phyloP scores from a whole-genome alignment of 2,329 filamentous ascomycete species.

The Lachnellula arida region DNA sequence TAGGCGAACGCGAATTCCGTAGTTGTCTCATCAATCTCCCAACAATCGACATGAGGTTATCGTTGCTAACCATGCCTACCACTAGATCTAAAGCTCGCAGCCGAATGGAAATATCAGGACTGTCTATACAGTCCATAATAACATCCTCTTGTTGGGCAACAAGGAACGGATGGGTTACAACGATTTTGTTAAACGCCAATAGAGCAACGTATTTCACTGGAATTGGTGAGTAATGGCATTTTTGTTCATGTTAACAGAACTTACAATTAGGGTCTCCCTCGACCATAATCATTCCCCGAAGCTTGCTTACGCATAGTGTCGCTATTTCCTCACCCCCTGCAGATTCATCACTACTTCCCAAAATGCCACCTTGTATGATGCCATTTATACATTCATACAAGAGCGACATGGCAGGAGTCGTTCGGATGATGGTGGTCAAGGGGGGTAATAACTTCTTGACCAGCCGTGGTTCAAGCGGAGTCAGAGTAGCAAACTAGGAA shows the following conservation, averaged over 20 bases:
- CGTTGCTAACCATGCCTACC: conserved; percentile 86
- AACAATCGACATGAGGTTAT: conserved; percentile 80
- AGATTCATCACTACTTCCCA: conserved; percentile 75
- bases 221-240: conserved; percentile 2
- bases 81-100: conserved; percentile 88
- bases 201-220: conserved; percentile 95
- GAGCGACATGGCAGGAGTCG: conserved; percentile 95
- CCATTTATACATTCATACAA: conserved; percentile 98
- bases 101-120: conserved; percentile 91
- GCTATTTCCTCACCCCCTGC: conserved; percentile 88
- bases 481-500: conserved; percentile 82
- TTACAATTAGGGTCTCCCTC: conserved; percentile 89
- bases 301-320: conserved; percentile 83
- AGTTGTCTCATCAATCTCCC: conserved; percentile 85
- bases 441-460: conserved; percentile 89
- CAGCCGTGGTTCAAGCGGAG: conserved; percentile 84
- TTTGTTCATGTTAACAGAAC: conserved; percentile 34
- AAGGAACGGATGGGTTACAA: conserved; percentile 78
- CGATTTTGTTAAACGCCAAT: conserved; percentile 92
- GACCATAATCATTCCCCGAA: conserved; percentile 89
- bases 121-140: conserved; percentile 93
- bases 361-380: conserved; percentile 92
- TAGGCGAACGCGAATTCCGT: conserved; percentile 56
- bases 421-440: conserved; percentile 86
- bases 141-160: conserved; percentile 94